Evolutionary conservation across 805 yeast species (phyloP).

Genomic region (Alloascoidea africana): DNA sequence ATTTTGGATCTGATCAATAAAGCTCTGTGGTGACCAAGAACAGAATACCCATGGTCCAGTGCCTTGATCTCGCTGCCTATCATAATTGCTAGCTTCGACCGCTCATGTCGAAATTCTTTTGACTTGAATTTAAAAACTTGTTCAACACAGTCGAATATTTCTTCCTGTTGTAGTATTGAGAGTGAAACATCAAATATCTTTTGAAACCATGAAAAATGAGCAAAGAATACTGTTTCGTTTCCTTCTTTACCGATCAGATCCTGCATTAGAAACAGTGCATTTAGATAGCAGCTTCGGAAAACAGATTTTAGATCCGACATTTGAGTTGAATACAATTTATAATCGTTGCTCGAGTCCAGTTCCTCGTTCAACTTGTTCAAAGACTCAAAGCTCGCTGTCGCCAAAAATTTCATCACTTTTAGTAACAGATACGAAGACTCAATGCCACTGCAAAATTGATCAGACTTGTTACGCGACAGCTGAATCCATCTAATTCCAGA

Average conservation of each 20-base stretch:
- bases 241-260: not conserved
- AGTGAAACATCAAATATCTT: not conserved
- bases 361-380: not conserved
- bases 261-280: not conserved
- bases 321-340: not conserved
- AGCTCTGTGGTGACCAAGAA: not conserved
- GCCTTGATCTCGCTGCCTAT: not conserved
- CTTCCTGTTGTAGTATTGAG: not conserved
- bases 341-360: not conserved
- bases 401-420: not conserved
- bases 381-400: not conserved
- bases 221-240: not conserved
- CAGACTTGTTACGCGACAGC: not conserved
- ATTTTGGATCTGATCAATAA: not conserved
- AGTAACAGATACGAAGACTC: not conserved
- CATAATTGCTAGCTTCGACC: not conserved
- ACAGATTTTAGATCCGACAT: not conserved
- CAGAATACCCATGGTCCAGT: not conserved
- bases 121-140: not conserved
- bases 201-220: not conserved
- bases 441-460: not conserved
- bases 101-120: not conserved
- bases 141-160: not conserved
- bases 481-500: not conserved
- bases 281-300: not conserved